A percentile compares a stretch with the other conserved stretches of the same genome.
These are phyloP conservation scores for Barnettozyma sucrosica DNA, from an alignment of 805 yeast genomes.

Conservation along the genomic window DNA sequence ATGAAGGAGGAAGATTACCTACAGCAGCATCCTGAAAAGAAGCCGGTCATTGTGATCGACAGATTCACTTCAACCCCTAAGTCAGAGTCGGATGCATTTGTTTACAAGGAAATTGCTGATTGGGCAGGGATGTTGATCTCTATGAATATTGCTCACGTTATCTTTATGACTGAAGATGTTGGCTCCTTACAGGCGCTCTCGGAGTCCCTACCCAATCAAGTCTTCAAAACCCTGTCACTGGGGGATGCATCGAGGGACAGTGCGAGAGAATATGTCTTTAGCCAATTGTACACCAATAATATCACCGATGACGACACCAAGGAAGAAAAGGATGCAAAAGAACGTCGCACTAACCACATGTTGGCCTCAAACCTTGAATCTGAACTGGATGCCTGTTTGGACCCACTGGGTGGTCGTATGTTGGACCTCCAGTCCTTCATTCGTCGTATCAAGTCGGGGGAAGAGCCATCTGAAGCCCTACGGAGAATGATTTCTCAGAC, in stretches of 20 bases:
- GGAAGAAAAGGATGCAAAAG: conserved; percentile 21
- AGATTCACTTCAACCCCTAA: conserved; percentile 54
- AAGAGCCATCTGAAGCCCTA: conserved; percentile 69
- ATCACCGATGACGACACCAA: conserved; percentile 13
- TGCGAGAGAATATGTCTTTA: conserved; percentile 63
- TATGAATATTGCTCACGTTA: conserved; percentile 82
- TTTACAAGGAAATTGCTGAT: conserved; percentile 71
- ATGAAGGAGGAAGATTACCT: conserved; percentile 75
- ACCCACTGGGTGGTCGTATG: conserved; percentile 92
- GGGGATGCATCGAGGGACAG: conserved; percentile 76
- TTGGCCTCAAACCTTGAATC: conserved; percentile 14
- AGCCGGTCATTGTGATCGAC: conserved; percentile 82
- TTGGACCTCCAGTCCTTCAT: conserved; percentile 86
- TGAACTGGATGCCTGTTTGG: conserved; percentile 49
- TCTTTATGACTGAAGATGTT: conserved; percentile 80
- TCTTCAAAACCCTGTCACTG: conserved; percentile 66
- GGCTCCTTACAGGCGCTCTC: conserved; percentile 65
- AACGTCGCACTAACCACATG: conserved; percentile 12
- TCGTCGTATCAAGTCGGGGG: conserved; percentile 85
- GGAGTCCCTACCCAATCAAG: conserved; percentile 78
- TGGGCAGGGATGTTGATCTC: conserved; percentile 82
- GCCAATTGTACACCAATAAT: conserved; percentile 37
- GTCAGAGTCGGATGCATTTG: conserved; percentile 55
- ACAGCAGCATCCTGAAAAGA: conserved; percentile 77
- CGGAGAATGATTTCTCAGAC: conserved; percentile 78